These are phyloP conservation scores for Bipolaris zeicola DNA, from an alignment of 2,329 filamentous ascomycete genomes.

Conservation along the genomic window DNA sequence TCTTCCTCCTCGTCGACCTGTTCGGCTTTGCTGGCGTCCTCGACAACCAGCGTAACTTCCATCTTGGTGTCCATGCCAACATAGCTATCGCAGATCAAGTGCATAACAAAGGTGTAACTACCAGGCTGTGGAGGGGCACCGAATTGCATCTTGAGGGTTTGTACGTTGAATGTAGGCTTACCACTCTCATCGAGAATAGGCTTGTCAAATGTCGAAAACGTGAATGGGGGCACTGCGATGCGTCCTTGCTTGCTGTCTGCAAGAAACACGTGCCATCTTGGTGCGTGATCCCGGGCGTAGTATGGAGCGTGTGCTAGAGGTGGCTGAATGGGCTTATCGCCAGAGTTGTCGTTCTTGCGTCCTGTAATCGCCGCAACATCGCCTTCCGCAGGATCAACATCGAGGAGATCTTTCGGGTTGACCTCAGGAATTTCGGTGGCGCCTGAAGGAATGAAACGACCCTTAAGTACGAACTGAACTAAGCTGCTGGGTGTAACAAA, in stretches of 20 bases:
- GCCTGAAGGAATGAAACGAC: slow-evolving; percentile 88
- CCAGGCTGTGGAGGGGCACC: slow-evolving; percentile 90
- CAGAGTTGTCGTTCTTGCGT: slow-evolving; percentile 70
- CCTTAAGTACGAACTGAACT: slow-evolving; percentile 94
- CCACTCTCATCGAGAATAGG: slow-evolving; percentile 80
- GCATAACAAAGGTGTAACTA: slow-evolving; percentile 92
- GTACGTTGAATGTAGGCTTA: slow-evolving; percentile 90
- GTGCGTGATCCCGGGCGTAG: slow-evolving; percentile 85
- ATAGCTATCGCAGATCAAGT: slow-evolving; percentile 93
- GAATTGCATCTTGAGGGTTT: slow-evolving; percentile 97
- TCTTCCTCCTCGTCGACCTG: slow-evolving; percentile 86
- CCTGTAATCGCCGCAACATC: slow-evolving; percentile 85
- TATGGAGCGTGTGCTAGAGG: slow-evolving; percentile 91
- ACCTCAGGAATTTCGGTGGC: slow-evolving; percentile 74
- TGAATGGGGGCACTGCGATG: slow-evolving; percentile 94
- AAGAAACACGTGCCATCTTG: slow-evolving; percentile 92
- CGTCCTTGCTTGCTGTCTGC: slow-evolving; percentile 93
- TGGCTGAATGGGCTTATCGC: slow-evolving; percentile 70
- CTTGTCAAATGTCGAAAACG: slow-evolving; percentile 91
- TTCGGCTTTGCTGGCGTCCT: slow-evolving; percentile 84
- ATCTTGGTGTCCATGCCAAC: slow-evolving; percentile 91
- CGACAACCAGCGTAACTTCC: slow-evolving; percentile 86
- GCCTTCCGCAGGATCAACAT: slow-evolving; percentile 90
- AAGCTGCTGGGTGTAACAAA: slow-evolving; percentile 90
- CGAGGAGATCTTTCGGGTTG: slow-evolving; percentile 80